phyloP scores from a whole-genome alignment of 225 moss, liverwort and hornwort genomes.

The Neckera pumila region DNA sequence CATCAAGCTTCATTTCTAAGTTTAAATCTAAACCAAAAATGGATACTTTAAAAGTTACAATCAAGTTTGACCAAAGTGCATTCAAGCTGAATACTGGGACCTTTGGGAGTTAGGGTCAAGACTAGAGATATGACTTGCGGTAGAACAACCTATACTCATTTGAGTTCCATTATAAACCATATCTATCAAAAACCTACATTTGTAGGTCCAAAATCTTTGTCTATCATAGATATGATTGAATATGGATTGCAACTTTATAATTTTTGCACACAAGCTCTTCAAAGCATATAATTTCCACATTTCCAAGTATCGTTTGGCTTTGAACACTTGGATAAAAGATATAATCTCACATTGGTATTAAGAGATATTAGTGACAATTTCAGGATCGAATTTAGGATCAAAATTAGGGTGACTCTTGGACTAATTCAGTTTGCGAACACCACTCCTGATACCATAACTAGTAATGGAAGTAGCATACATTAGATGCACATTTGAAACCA shows the following conservation, averaged over 20 bases:
- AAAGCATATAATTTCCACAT: neutral
- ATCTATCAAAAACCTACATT: neutral
- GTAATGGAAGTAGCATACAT: neutral
- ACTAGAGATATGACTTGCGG: neutral
- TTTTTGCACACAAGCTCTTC: neutral
- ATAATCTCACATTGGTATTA: neutral
- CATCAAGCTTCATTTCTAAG: neutral
- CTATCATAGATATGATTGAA: too few relatives aligned
- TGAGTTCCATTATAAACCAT: neutral
- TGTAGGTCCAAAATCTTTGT: neutral
- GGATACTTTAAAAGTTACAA: neutral
- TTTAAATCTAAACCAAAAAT: neutral
- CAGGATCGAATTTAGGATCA: neutral
- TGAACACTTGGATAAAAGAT: neutral
- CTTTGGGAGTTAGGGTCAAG: neutral
- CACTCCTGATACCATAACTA: neutral
- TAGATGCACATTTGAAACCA: neutral
- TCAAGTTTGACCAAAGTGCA: fast-evolving
- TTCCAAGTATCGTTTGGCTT: neutral
- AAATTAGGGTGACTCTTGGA: neutral
- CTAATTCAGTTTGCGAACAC: neutral
- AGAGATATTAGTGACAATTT: neutral
- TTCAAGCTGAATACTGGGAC: fast-evolving
- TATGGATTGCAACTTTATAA: neutral
- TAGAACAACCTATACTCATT: neutral